Evolutionary conservation across 75 land plant species (phyloP), one percentile per base, ranked within the genome.

Genomic region (Selaginella tamariscina): DNA sequence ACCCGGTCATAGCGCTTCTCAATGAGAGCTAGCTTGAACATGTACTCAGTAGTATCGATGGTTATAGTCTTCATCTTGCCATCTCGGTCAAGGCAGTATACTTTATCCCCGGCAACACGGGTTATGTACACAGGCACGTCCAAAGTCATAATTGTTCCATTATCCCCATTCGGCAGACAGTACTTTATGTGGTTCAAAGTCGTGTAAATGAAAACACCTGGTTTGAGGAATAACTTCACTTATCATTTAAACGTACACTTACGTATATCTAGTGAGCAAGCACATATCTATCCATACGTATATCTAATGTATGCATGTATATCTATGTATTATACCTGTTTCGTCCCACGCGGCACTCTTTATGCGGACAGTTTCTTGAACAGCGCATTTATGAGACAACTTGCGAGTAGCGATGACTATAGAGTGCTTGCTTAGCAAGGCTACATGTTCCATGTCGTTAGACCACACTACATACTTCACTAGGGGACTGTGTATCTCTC

Each of bases 1-100:
- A n/a, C 49, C 15, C 49, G 49, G 67, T 84, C 89, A 76, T 62
- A 86, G 57, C 65, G 84, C 76, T 81, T 79, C 70, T 72, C 83
- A 57, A 79, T 65, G 11, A 59, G 21, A 8, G 62, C 62, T 9
- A 59, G 62, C 49, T 39, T 39, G 26, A 59, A 59, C 62, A n/a
- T 27, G 21, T 9, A 59, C 62, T 59, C 62, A 9, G 62, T 59
- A 21, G 62, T 27, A n/a, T 59, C 62, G 26, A 59, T 59, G 23
- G 23, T 21, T 2, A 59, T 59, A 5, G 26, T 27, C 26, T 23
- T 21, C 21, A 26, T n/a, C 21, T 23, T 59, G 5, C 62, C 62
- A 59, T 59, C 26, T n/a, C 27, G 8, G 26, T 59, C 62, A n/a
- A 59, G 62, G n/a, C 62, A 59, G 24, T 59, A 26, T 2, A 59